Percentiles rank a stretch among this genome's conserved stretches.
phyloP scores from a whole-genome alignment of 2,329 filamentous ascomycete species.

The Aspergillus sp. region DNA sequence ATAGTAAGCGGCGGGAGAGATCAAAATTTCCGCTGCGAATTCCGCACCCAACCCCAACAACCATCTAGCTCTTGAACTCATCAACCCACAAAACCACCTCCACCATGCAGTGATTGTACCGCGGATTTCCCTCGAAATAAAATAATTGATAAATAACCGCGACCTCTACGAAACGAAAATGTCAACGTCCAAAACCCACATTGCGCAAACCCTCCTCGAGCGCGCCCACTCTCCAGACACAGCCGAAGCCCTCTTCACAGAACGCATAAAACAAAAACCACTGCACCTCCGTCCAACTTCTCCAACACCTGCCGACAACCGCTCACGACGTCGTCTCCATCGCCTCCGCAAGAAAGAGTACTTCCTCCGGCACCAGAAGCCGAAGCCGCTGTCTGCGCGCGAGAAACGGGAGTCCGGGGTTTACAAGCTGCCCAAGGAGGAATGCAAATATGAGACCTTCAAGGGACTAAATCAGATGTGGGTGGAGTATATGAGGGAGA shows the following conservation, averaged over 20 bases:
- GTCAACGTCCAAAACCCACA: constrained; percentile 34
- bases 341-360: constrained; percentile 50
- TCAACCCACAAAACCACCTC: background rate
- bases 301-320: constrained; percentile 58
- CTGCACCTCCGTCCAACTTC: constrained; percentile 76
- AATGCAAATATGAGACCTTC: constrained; percentile 73
- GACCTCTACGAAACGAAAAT: constrained; percentile 10
- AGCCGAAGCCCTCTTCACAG: constrained; percentile 69
- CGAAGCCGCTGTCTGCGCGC: constrained; percentile 72
- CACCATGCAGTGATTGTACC: background rate
- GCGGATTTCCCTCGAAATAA: too few relatives aligned
- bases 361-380: constrained; percentile 52
- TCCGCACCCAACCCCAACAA: background rate
- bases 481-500: constrained; percentile 79
- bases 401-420: constrained; percentile 73
- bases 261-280: constrained; percentile 80
- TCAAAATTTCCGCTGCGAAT: background rate
- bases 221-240: constrained; percentile 77
- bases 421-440: constrained; percentile 69
- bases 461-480: constrained; percentile 75
- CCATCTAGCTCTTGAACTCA: background rate
- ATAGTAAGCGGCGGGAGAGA: background rate
- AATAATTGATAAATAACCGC: too few relatives aligned
- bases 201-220: constrained; percentile 66
- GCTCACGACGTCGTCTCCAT: constrained; percentile 54